These are phyloP conservation scores for Trichocladium uniseriatum DNA, from an alignment of 495 filamentous ascomycete species.

Conservation along the genomic window DNA sequence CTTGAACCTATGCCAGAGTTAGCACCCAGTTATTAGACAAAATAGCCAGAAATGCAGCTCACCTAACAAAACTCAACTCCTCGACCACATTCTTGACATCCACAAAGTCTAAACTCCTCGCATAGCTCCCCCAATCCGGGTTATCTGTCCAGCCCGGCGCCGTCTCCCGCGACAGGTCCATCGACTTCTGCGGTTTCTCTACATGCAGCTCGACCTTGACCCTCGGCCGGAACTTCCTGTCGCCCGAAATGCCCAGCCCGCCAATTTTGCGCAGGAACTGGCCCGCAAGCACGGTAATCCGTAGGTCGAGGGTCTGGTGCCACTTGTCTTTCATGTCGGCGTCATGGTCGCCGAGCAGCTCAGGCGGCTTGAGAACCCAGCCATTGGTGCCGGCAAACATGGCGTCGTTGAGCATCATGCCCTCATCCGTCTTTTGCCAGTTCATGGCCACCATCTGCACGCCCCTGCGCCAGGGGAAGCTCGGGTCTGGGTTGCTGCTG, in stretches of 20 bases:
- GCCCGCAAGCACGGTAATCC: conserved; percentile 37
- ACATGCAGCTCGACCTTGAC: conserved; percentile 77
- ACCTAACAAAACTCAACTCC: conserved; percentile 42
- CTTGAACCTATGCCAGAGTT: conserved; percentile 54
- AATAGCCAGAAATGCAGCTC: conserved; percentile 10
- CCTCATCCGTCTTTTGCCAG: conserved; percentile 83
- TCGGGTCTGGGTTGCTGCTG: conserved; percentile 81
- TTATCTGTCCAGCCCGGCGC: conserved; percentile 27
- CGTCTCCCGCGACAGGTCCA: conserved; percentile 29
- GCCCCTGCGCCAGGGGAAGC: conserved; percentile 74
- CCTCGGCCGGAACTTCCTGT: conserved; percentile 26
- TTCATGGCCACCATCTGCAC: conserved; percentile 92
- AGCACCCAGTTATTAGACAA: too few species aligned
- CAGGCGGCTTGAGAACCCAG: conserved; percentile 77
- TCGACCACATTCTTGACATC: conserved; percentile 33
- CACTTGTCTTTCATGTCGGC: conserved; percentile 14
- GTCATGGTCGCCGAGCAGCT: conserved; percentile 27
- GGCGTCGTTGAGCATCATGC: conserved; percentile 89
- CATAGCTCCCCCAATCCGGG: conserved; percentile 30
- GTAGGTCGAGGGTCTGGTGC: conserved; percentile 29
- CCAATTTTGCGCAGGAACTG: conserved; percentile 35
- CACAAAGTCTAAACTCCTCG: conserved; percentile 29
- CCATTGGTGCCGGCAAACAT: conserved; percentile 82
- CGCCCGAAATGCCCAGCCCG: conserved; percentile 21
- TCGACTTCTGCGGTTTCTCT: conserved; percentile 42